phyloP scores from a whole-genome alignment of 345 rosid species.

The Euphorbia peplus region DNA sequence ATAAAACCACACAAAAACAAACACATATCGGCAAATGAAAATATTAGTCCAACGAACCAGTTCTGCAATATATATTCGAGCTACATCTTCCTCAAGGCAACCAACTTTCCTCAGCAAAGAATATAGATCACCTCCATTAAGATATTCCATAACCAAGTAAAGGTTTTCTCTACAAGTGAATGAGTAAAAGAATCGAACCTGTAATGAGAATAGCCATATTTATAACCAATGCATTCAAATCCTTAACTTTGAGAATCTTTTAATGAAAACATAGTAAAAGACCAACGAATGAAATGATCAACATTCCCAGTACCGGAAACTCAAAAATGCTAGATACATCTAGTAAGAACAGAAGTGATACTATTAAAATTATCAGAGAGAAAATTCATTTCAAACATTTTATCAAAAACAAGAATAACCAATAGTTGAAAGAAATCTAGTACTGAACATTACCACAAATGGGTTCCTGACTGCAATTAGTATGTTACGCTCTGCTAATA shows the following conservation, averaged over 20 bases:
- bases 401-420: not conserved
- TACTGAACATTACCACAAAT: conserved; percentile 58
- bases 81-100: conserved; percentile 72
- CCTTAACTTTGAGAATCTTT: conserved; percentile 7
- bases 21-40: conserved; percentile 7
- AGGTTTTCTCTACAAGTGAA: conserved; percentile 87
- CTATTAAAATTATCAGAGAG: not conserved
- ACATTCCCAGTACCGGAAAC: conserved; percentile 1
- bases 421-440: conserved; percentile 9
- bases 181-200: conserved; percentile 83
- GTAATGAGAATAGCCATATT: conserved; percentile 31
- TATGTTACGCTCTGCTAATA: conserved; percentile 77
- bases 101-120: conserved; percentile 75
- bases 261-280: conserved; percentile 1
- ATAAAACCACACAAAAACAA: not conserved
- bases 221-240: conserved; percentile 5
- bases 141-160: conserved; percentile 90
- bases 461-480: conserved; percentile 79
- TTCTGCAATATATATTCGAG: conserved; percentile 79
- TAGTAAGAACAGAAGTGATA: not conserved
- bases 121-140: conserved; percentile 80
- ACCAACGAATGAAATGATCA: conserved; percentile 2
- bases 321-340: not conserved
- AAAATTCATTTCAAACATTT: not conserved
- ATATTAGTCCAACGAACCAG: conserved; percentile 49